Conservation (phyloP, 305 asterid genomes). For the Fraxinus angustifolia region DNA sequence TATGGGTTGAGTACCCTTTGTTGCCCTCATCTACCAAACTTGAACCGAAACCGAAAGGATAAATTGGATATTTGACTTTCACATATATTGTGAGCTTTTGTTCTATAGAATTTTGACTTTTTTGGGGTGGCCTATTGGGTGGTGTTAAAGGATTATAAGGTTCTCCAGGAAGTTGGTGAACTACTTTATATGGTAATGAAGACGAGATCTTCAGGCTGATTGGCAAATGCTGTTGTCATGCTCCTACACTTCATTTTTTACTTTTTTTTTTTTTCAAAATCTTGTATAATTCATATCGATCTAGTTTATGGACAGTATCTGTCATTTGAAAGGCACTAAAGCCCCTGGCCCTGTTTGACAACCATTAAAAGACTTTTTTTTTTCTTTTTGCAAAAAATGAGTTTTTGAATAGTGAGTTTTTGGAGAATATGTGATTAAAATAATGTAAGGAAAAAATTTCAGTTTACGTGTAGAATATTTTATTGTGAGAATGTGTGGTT, state of each 20-base stretch:
- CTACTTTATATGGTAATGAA: not conserved
- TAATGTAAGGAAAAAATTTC: no score
- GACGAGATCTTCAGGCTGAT: not conserved
- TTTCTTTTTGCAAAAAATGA: no score
- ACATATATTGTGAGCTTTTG: not conserved
- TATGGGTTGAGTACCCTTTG: not conserved
- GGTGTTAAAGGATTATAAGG: not conserved
- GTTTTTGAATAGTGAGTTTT: no score
- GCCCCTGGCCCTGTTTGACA: no score
- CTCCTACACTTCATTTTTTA: not conserved
- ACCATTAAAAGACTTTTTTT: no score
- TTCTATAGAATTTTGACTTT: not conserved
- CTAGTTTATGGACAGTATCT: not conserved
- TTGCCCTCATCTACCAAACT: not conserved
- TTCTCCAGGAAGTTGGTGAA: not conserved
- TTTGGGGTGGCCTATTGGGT: not conserved
- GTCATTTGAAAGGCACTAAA: not conserved
- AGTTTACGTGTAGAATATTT: not conserved
- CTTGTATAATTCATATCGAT: not conserved
- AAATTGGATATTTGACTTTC: not conserved
- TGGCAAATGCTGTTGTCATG: not conserved
- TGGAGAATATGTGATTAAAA: no score
- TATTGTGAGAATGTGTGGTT: not conserved
- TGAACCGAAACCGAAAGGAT: not conserved
- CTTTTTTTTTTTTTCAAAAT: not conserved